Evolutionary conservation across 495 filamentous ascomycete species (phyloP).

Genomic region (Penicillium crystallinum): DNA sequence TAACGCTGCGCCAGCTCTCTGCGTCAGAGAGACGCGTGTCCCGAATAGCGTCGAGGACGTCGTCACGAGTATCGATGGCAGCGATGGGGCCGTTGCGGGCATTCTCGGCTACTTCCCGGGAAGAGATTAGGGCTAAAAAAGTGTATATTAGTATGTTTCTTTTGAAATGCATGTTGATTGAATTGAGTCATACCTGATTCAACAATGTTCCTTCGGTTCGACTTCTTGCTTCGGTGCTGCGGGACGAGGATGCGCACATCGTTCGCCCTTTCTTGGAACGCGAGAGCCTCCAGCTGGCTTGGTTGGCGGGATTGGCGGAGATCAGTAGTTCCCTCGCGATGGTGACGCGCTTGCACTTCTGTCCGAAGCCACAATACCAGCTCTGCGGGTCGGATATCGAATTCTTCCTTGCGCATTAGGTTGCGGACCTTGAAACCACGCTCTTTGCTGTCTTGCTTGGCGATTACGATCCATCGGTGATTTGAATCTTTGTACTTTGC

Average conservation of each 20-base stretch:
- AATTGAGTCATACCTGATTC: conserved; percentile 53
- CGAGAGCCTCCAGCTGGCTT: conserved; percentile 37
- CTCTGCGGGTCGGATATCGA: conserved; percentile 68
- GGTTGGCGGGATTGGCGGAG: conserved; percentile 43
- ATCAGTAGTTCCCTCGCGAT: conserved; percentile 49
- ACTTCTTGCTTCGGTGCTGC: conserved; percentile 82
- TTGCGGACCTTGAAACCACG: conserved; percentile 70
- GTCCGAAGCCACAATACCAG: conserved; percentile 74
- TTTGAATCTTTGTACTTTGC: conserved; percentile 63
- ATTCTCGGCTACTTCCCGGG: conserved; percentile 56
- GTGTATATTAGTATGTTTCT: neutral
- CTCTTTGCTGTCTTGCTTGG: conserved; percentile 72
- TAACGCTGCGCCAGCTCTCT: conserved; percentile 80
- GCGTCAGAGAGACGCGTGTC: conserved; percentile 71
- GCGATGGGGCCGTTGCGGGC: conserved; percentile 73
- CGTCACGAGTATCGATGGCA: conserved; percentile 84
- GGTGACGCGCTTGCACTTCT: conserved; percentile 75
- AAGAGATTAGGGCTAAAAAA: conserved; percentile 52
- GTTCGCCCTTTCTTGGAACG: conserved; percentile 48
- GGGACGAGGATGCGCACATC: conserved; percentile 79
- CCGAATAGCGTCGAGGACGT: conserved; percentile 73
- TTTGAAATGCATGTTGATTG: neutral
- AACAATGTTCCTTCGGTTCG: conserved; percentile 77
- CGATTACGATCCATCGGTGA: conserved; percentile 80
- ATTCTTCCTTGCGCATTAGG: conserved; percentile 72